Conservation (phyloP, 164 flowering plant genomes). For the Cinnamomum micranthum region DNA sequence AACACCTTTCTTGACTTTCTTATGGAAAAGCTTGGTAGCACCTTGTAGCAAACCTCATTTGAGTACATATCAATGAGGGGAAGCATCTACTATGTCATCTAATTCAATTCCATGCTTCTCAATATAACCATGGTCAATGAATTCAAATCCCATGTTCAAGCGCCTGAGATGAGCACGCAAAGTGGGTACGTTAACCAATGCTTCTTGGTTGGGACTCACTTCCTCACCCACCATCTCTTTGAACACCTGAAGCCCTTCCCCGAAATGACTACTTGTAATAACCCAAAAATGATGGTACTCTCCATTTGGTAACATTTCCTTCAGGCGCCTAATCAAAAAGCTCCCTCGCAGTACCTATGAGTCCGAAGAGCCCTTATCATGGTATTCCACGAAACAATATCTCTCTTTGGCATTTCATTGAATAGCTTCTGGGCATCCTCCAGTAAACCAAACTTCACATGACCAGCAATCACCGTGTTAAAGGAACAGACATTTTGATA, state of each 20-base stretch:
- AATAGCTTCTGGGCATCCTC: slow-evolving; percentile 13
- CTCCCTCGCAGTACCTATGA: not conserved
- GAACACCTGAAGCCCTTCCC: slow-evolving; percentile 15
- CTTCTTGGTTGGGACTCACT: slow-evolving; percentile 20
- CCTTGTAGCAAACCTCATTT: slow-evolving; percentile 17
- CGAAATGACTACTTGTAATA: slow-evolving; percentile 13
- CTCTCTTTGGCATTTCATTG: slow-evolving; percentile 18
- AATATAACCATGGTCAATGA: slow-evolving; percentile 9
- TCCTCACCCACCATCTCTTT: slow-evolving; percentile 14
- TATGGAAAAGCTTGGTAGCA: slow-evolving; percentile 7
- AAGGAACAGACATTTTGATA: slow-evolving; percentile 12
- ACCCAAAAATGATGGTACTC: slow-evolving; percentile 12
- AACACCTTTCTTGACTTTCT: slow-evolving; percentile 13
- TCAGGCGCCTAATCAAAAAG: slow-evolving; percentile 14
- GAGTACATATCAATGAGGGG: slow-evolving; percentile 21
- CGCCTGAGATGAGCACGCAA: slow-evolving; percentile 25
- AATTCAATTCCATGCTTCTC: slow-evolving; percentile 10
- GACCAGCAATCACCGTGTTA: slow-evolving; percentile 18
- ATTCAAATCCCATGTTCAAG: slow-evolving; percentile 19
- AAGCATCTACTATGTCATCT: not conserved
- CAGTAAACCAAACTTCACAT: slow-evolving; percentile 10
- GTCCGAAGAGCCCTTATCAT: slow-evolving; percentile 20
- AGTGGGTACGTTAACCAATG: slow-evolving; percentile 18
- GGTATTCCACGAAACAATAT: slow-evolving; percentile 21
- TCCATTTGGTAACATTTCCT: slow-evolving; percentile 18